Conservation (phyloP, 495 filamentous ascomycete genomes). For the Penicillium riverlandense region DNA sequence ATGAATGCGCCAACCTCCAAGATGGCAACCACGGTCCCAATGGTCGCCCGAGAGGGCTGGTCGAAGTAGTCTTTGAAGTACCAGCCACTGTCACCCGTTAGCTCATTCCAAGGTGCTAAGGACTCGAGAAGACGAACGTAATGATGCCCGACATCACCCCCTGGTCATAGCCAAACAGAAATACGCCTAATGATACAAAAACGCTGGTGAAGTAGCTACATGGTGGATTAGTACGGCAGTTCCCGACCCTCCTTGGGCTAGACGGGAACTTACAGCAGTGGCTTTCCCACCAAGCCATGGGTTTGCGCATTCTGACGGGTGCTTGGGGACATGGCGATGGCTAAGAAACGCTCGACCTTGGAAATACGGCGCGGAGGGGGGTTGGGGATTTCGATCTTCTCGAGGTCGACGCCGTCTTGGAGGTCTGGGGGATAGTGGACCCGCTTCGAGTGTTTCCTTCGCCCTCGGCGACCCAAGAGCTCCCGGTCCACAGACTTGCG, state of each 20-base stretch:
- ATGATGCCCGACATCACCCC: slow-evolving; percentile 99
- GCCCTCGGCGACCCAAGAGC: slow-evolving; percentile 24
- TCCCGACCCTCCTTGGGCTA: neutral
- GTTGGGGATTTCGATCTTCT: slow-evolving; percentile 75
- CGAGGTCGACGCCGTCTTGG: slow-evolving; percentile 56
- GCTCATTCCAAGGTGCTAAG: neutral
- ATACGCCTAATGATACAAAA: slow-evolving; percentile 95
- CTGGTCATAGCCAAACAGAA: slow-evolving; percentile 98
- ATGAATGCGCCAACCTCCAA: slow-evolving; percentile 90
- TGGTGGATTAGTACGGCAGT: slow-evolving; percentile 24
- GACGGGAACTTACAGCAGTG: slow-evolving; percentile 65
- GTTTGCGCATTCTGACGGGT: slow-evolving; percentile 56
- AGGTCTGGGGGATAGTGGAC: slow-evolving; percentile 41
- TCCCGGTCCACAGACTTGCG: slow-evolving; percentile 55
- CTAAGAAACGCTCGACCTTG: slow-evolving; percentile 59
- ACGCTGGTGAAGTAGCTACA: slow-evolving; percentile 92
- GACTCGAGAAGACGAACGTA: slow-evolving; percentile 55
- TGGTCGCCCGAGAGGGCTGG: slow-evolving; percentile 71
- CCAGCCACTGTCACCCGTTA: slow-evolving; percentile 52
- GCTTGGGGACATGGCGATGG: slow-evolving; percentile 76
- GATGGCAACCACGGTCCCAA: slow-evolving; percentile 95
- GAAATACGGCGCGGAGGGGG: slow-evolving; percentile 56
- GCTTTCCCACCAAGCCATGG: slow-evolving; percentile 91
- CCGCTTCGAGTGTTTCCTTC: slow-evolving; percentile 37
- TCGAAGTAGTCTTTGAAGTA: slow-evolving; percentile 91